Base-by-base conservation (phyloP, 768 basidiomycete species). In the Xerocomellus dryophilus region DNA sequence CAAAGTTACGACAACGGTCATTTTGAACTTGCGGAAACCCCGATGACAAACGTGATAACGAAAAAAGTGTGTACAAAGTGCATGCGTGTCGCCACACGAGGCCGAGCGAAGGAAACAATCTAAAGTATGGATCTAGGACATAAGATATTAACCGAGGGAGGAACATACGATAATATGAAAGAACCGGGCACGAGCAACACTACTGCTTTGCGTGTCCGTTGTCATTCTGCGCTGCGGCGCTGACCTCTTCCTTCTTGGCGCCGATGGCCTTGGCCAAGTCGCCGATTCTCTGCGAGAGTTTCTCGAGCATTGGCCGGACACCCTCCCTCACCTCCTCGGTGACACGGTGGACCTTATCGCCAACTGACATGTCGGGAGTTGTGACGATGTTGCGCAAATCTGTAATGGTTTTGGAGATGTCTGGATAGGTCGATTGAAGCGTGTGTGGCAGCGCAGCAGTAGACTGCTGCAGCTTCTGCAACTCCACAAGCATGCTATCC, bases 381-480 rank as follows among this genome's bases (percentile, higher is more conserved):
- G 73, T 75, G 45, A 86, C 62, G 56, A 86, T 84, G 25, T 64
- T 56, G 23, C 76, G 75, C 31, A 90, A 70, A 38, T 89, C 82
- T 17, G 74, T 64, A 52, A 81, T 76, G 3, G 82, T 76, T 40
- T 74, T 71, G 29, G 78, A 73, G 39, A 89, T 66, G 29, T 84
- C 82, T 12, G 76, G 70, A 54, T 82, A 84, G 12, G 80, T 75
- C 27, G 83, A 77, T 45, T 85, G 80, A 57, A 88, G 73, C 18
- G 83, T 80, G 0, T 81, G 72, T 38, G 84, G 85, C 10, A 88
- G 74, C 38, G 79, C 74, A 14, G 78, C 65, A 27, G 84, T 81
- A 12, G 85, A 82, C 9, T 78, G 63, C 65, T 88, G 81, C 43
- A 91, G 74, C 58, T 81, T 85, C 59, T 83, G 79, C 44, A 92